phyloP scores from a whole-genome alignment of 2,329 filamentous ascomycete genomes.

The Sporothrix curviconia region DNA sequence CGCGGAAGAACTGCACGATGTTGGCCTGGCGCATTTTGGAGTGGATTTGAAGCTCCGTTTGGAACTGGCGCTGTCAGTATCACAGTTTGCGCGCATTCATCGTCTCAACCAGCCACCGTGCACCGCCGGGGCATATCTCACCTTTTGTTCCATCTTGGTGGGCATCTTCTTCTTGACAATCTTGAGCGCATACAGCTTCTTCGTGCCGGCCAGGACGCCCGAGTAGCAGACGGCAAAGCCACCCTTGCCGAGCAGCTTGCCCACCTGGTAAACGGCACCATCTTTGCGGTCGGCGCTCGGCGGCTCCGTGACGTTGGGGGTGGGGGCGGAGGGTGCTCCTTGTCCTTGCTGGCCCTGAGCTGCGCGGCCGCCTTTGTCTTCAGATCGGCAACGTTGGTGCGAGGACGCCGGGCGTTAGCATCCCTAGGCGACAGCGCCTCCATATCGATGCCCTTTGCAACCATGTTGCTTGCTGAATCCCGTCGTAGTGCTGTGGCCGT shows the following conservation, averaged over 20 bases:
- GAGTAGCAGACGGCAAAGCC: conserved; percentile 79
- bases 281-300: conserved; percentile 62
- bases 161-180: conserved; percentile 81
- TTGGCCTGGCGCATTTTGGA: conserved; percentile 96
- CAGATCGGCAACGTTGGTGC: conserved; percentile 38
- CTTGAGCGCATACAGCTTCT: conserved; percentile 67
- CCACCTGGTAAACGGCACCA: conserved; percentile 67
- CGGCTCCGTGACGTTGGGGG: conserved; percentile 54
- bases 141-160: conserved; percentile 78
- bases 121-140: too few relatives aligned
- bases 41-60: conserved; percentile 90
- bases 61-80: conserved; percentile 42
- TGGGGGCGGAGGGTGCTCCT: conserved; percentile 61
- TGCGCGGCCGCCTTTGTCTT: conserved; percentile 48
- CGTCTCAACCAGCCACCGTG: too few relatives aligned
- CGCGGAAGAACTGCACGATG: conserved; percentile 90
- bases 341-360: conserved; percentile 53
- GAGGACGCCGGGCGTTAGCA: conserved; percentile 53
- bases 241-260: conserved; percentile 69
- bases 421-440: conserved; percentile 61
- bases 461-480: conserved; percentile 28
- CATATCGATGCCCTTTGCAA: conserved; percentile 47
- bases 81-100: not conserved
- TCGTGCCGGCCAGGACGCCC: conserved; percentile 59
- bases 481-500: not conserved